Evolutionary conservation across 768 basidiomycete species (phyloP).

Genomic region (Boletus insuetus): DNA sequence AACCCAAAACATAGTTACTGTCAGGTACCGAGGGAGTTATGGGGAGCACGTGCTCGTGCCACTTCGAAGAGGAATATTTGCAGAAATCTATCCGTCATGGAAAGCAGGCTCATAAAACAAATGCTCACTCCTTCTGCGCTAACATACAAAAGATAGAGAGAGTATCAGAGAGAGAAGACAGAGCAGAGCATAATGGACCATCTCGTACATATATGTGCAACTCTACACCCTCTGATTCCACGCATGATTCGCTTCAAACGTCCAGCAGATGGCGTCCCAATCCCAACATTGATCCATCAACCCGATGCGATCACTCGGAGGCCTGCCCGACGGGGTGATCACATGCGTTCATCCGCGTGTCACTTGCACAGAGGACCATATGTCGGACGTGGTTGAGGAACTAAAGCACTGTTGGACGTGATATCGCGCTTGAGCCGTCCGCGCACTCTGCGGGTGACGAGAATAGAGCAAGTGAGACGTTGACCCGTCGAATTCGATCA

Average conservation of each 20-base stretch:
- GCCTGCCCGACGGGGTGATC: conserved; percentile 11
- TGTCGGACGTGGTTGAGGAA: conserved; percentile 36
- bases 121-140: too few species aligned
- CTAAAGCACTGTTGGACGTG: conserved; percentile 33
- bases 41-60: too few species aligned
- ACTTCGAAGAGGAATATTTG: too few species aligned
- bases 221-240: conserved; percentile 11
- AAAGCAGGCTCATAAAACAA: too few species aligned
- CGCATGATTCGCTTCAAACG: conserved; percentile 18
- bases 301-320: conserved; percentile 23
- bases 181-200: too few species aligned
- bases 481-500: conserved; percentile 32
- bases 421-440: background rate
- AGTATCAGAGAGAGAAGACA: too few species aligned
- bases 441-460: too few species aligned
- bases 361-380: conserved; percentile 36
- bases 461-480: background rate
- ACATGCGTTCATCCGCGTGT: conserved; percentile 30
- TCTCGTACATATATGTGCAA: too few species aligned
- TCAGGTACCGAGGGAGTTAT: too few species aligned
- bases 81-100: too few species aligned
- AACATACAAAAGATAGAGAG: too few species aligned
- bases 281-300: conserved; percentile 22
- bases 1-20: too few species aligned
- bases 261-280: conserved; percentile 20